A percentile compares a stretch with the other conserved stretches of the same genome.
Conservation (phyloP, 2,329 filamentous ascomycete genomes). For the Immersiporthe knoxdaviesiana region DNA sequence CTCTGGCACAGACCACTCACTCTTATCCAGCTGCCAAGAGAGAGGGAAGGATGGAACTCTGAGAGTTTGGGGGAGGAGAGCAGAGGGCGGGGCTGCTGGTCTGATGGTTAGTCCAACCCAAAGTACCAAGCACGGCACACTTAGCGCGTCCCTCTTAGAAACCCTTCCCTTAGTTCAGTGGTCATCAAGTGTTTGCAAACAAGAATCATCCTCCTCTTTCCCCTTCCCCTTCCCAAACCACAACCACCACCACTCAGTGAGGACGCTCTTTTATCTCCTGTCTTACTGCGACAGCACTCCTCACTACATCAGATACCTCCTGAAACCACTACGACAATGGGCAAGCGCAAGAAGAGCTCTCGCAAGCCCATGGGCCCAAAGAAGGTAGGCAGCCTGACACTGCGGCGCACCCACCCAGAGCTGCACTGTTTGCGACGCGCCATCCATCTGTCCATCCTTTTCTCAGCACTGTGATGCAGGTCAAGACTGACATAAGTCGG, state of each 20-base stretch:
- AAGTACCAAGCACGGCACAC: neutral
- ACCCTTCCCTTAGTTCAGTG: neutral
- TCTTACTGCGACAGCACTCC: neutral
- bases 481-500: conserved; percentile 9
- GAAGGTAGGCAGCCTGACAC: conserved; percentile 59
- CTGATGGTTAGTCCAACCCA: neutral
- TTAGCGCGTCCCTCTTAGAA: neutral
- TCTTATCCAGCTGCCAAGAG: neutral
- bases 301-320: neutral
- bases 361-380: conserved; percentile 80
- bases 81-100: no score
- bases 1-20: conserved; percentile 4
- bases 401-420: neutral
- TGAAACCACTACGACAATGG: conserved; percentile 54
- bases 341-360: conserved; percentile 93
- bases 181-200: neutral
- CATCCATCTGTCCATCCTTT: conserved; percentile 2
- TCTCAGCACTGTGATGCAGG: conserved; percentile 2
- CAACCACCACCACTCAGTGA: neutral
- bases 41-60: neutral
- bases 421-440: neutral
- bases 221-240: neutral
- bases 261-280: neutral
- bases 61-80: neutral
- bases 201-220: neutral